Percentiles rank a stretch among this genome's conserved stretches.
Conservation (phyloP, 768 basidiomycete species). For the Kwoniella heveanensis region DNA sequence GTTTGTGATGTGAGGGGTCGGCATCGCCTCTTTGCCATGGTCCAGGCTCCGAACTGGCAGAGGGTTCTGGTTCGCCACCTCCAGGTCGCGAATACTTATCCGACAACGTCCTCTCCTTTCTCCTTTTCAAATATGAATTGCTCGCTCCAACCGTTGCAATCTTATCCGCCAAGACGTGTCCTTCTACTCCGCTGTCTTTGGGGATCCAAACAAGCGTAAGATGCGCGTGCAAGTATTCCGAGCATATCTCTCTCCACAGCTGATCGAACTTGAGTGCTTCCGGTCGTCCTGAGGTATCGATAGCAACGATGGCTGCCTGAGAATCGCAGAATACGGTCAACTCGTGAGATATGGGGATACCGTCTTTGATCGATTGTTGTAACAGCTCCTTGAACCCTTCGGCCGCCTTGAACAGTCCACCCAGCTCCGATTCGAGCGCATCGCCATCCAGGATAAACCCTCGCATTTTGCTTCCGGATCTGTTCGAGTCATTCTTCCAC, state of each 20-base stretch:
- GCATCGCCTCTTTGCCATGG: slow-evolving; percentile 50
- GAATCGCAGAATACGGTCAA: slow-evolving; percentile 54
- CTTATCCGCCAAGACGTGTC: slow-evolving; percentile 51
- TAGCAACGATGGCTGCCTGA: slow-evolving; percentile 51
- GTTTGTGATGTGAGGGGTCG: slow-evolving; percentile 39
- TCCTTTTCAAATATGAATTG: slow-evolving; percentile 49
- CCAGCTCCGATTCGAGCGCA: slow-evolving; percentile 51
- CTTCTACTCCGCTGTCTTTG: slow-evolving; percentile 44
- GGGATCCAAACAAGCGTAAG: slow-evolving; percentile 55
- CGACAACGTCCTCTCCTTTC: slow-evolving; percentile 38
- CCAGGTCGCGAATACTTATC: slow-evolving; percentile 36
- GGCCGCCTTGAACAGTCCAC: slow-evolving; percentile 51
- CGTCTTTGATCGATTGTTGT: slow-evolving; percentile 37
- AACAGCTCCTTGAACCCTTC: slow-evolving; percentile 49
- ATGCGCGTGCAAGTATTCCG: slow-evolving; percentile 42
- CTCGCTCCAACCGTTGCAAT: slow-evolving; percentile 51
- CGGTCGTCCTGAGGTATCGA: slow-evolving; percentile 50
- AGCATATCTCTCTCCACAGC: slow-evolving; percentile 48
- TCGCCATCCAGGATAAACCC: slow-evolving; percentile 46
- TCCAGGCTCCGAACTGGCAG: slow-evolving; percentile 41
- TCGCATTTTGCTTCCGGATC: slow-evolving; percentile 49
- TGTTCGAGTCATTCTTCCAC: slow-evolving; percentile 42
- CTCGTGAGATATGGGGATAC: slow-evolving; percentile 41
- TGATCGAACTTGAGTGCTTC: slow-evolving; percentile 48
- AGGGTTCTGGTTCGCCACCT: slow-evolving; percentile 39